A percentile compares a stretch with the other conserved stretches of the same genome.
Evolutionary conservation across 768 basidiomycete species (phyloP).

Genomic region (Boletus rufocinnamomeus): DNA sequence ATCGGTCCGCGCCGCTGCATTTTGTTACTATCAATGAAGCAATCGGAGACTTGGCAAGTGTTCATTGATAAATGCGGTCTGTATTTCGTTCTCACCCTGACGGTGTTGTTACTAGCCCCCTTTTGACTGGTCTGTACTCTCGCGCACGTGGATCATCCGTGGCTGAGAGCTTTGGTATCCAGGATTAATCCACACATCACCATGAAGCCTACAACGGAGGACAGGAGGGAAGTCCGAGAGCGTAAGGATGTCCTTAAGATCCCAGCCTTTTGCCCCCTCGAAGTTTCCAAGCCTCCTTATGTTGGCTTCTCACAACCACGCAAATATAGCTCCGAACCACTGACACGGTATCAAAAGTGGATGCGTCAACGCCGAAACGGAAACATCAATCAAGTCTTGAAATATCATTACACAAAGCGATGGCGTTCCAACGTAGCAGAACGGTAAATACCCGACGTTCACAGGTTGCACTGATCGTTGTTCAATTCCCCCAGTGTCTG

Average conservation of each 20-base stretch:
- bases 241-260: slow-evolving; percentile 46
- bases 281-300: slow-evolving; percentile 13
- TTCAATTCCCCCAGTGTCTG: slow-evolving; percentile 41
- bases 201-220: slow-evolving; percentile 35
- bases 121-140: slow-evolving; percentile 62
- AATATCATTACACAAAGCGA: slow-evolving; percentile 57
- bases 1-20: slow-evolving; percentile 60
- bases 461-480: not conserved
- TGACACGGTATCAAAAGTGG: slow-evolving; percentile 44
- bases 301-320: slow-evolving; percentile 52
- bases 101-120: slow-evolving; percentile 43
- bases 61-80: slow-evolving; percentile 9
- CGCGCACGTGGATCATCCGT: not conserved
- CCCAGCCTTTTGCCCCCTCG: slow-evolving; percentile 44
- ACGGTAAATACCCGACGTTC: slow-evolving; percentile 39
- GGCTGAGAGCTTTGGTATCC: slow-evolving; percentile 2
- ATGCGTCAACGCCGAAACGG: slow-evolving; percentile 33
- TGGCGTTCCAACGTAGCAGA: slow-evolving; percentile 49
- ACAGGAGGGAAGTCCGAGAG: slow-evolving; percentile 35
- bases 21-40: slow-evolving; percentile 65
- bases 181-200: slow-evolving; percentile 62
- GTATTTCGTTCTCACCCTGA: slow-evolving; percentile 6
- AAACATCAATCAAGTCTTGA: slow-evolving; percentile 36
- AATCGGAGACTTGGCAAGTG: slow-evolving; percentile 65
- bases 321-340: slow-evolving; percentile 46